Evolutionary conservation across 805 yeast species (phyloP).

Genomic region (Wickerhamomyces kurtzmanii): DNA sequence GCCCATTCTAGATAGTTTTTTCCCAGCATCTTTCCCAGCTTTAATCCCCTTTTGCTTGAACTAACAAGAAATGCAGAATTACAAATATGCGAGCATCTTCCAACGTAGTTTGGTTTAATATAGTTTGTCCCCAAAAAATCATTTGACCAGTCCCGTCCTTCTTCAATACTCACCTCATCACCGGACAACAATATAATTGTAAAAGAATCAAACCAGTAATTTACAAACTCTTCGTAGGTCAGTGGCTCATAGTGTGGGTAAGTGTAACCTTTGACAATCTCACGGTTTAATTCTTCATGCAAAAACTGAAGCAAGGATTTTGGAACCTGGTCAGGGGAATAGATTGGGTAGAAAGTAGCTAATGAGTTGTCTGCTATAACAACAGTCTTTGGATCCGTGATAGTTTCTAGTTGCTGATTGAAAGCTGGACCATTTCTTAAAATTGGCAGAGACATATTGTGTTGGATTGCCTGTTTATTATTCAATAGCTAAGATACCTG

Average conservation of each 20-base stretch:
- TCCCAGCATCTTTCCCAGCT: conserved; percentile 67
- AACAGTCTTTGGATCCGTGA: conserved; percentile 28
- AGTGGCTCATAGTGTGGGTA: conserved; percentile 49
- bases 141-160: conserved; percentile 31
- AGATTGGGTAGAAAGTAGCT: conserved; percentile 58
- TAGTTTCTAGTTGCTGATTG: conserved; percentile 18
- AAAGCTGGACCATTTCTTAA: conserved; percentile 23
- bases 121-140: conserved; percentile 64
- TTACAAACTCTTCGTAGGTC: conserved; percentile 38
- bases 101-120: conserved; percentile 79
- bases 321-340: conserved; percentile 39
- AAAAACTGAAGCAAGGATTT: conserved; percentile 33
- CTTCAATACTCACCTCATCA: conserved; percentile 16
- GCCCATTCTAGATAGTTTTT: conserved; percentile 60
- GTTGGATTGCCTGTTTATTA: too few relatives aligned
- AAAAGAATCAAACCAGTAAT: conserved; percentile 61
- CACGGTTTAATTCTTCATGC: conserved; percentile 45
- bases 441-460: too few relatives aligned
- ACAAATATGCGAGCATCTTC: conserved; percentile 79
- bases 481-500: too few relatives aligned
- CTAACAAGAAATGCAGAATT: conserved; percentile 82
- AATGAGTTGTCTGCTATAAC: conserved; percentile 30
- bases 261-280: conserved; percentile 65
- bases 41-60: conserved; percentile 46
- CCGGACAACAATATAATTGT: conserved; percentile 52